Evolutionary conservation across 2,329 filamentous ascomycete species (phyloP), one percentile per base, ranked within the genome.

Genomic region (Ceratocystis colombiana): DNA sequence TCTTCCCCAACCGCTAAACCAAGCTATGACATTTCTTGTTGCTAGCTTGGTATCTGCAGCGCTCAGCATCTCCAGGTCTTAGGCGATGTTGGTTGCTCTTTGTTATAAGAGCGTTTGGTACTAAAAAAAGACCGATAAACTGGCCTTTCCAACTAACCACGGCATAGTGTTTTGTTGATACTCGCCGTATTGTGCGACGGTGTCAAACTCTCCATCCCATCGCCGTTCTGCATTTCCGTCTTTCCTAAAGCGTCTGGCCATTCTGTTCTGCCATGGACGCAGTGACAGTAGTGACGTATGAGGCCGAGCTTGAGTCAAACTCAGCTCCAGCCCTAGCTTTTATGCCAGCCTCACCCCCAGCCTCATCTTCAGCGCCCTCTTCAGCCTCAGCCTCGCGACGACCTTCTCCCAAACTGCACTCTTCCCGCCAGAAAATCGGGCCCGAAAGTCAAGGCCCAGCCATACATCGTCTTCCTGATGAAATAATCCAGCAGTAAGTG

Each of bases 401-500:
- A 41, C 48, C 64, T 28, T 61, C 64, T 44, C 55, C 30, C 6
- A 37, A 46, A 10, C 5, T 46, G 50, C 53, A 45, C 50, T 28
- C 61, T 33, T 44, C 25, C 22, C 12, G 41, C n/a, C 25, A 12
- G 3, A 48, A 63, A 50, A 5, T 41, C 10, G n/a, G 4, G 17
- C 10, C 5, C 8, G 30, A 25, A 30, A 61, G 33, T 28, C 30
- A 33, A 37, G 41, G 25, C 22, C 53, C 41, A 37, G 78, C 80
- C 44, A 84, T 87, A 70, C 77, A 81, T 45, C 78, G 77, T 59
- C 77, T 88, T 10, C 86, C 86, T 5, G 83, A 86, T 73, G 85
- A 88, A 73, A 88, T 88, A 68, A 87, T 88, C 70, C 77, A 87
- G 72, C 84, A 87, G 86, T 88, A 76, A 66, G 64, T 66, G 8